Conservation (phyloP, 257 asterid species). For the Fraxinus excelsior region DNA sequence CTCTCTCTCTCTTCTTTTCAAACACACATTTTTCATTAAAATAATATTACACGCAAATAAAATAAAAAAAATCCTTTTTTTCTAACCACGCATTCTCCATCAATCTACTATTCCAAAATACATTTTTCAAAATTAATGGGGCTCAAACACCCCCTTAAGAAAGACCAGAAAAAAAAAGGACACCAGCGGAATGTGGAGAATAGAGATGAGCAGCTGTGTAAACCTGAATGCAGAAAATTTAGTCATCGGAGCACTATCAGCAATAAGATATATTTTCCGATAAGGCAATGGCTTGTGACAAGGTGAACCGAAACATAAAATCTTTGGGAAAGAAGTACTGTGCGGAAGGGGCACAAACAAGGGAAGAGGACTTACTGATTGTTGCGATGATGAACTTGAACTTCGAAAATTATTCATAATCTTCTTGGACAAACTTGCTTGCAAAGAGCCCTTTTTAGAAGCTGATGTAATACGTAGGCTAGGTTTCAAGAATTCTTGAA, state of each 20-base stretch:
- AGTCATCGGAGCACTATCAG: neutral
- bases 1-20: too few relatives aligned
- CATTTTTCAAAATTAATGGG: too few relatives aligned
- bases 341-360: constrained; percentile 5
- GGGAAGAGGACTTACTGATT: constrained; percentile 50
- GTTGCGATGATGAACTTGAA: constrained; percentile 55
- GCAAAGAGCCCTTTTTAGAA: constrained; percentile 55
- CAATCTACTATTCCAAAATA: too few relatives aligned
- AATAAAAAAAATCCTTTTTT: too few relatives aligned
- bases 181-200: neutral
- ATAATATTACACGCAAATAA: too few relatives aligned
- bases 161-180: neutral
- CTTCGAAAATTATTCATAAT: constrained; percentile 64
- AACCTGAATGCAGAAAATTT: neutral
- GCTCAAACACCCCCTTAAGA: neutral
- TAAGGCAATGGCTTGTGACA: neutral
- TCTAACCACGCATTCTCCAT: too few relatives aligned
- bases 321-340: neutral
- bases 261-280: neutral
- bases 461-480: constrained; percentile 86
- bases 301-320: neutral
- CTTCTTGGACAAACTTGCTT: constrained; percentile 72
- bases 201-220: neutral
- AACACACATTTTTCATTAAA: too few relatives aligned
- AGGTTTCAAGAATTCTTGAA: constrained; percentile 88